Conservation (phyloP, 2,329 filamentous ascomycete genomes). For the Proliferodiscus dingleyae region DNA sequence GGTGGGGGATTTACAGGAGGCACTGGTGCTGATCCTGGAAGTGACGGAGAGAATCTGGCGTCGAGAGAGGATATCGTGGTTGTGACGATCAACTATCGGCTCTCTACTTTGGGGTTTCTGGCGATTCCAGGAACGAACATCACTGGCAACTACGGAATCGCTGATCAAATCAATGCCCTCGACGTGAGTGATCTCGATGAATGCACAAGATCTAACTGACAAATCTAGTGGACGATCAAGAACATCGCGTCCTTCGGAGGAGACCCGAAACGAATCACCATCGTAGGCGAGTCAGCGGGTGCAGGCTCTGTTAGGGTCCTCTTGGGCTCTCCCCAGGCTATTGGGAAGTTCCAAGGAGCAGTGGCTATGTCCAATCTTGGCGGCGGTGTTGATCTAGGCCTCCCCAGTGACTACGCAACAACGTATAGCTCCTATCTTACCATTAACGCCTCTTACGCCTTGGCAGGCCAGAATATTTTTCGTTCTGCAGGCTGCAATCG, state of each 20-base stretch:
- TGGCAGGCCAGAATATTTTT: slow-evolving; percentile 45
- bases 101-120: slow-evolving; percentile 32
- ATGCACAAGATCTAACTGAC: background rate
- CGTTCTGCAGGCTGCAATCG: slow-evolving; percentile 43
- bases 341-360: slow-evolving; percentile 42
- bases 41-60: slow-evolving; percentile 27
- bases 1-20: slow-evolving; percentile 32
- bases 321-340: slow-evolving; percentile 43
- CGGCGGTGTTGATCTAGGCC: slow-evolving; percentile 43
- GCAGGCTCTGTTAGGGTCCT: slow-evolving; percentile 45
- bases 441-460: slow-evolving; percentile 42
- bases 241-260: slow-evolving; percentile 43
- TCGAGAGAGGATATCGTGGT: slow-evolving; percentile 27
- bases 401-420: slow-evolving; percentile 44
- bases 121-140: slow-evolving; percentile 47
- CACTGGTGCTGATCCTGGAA: slow-evolving; percentile 20
- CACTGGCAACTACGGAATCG: slow-evolving; percentile 48
- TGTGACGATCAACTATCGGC: slow-evolving; percentile 27
- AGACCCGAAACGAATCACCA: slow-evolving; percentile 42
- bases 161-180: slow-evolving; percentile 46
- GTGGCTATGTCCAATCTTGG: slow-evolving; percentile 49
- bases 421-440: slow-evolving; percentile 51
- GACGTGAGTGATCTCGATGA: slow-evolving; percentile 22
- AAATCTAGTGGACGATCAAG: slow-evolving; percentile 41
- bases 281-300: slow-evolving; percentile 47